Base-by-base conservation (phyloP, 2,329 filamentous ascomycete species). In the Pseudocercospora fuligena region DNA sequence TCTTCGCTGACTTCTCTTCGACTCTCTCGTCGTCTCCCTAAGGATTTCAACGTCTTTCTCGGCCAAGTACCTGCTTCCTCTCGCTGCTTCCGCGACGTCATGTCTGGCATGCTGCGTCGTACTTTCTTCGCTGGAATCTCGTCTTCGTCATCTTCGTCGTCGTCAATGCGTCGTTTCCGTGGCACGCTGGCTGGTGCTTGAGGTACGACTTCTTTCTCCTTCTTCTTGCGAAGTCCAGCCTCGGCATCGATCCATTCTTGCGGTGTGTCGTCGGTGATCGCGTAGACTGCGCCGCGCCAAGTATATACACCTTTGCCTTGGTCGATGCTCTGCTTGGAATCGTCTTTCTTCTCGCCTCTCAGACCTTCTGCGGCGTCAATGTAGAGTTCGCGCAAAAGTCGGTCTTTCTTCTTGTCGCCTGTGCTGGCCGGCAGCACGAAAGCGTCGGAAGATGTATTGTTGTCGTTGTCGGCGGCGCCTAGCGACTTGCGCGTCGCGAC, bases 231-330 rank as follows among this genome's bases (percentile, higher is more conserved):
- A 2, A 54, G 56, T 12, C 54, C 59, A 21, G 67, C 56, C n/a
- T 71, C 64, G 8, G 62, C 51, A 8, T 68, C 63, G 43, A 71
- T 68, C 69, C 69, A 71, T 58, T 70, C 69, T 29, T 63, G 56
- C 3, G 69, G 69, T 11, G 69, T 71, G 54, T 71, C 65, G 43
- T 61, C 63, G 33, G 68, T 68, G 33, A 70, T 66, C 29, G 51
- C 66, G 49, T 71, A 71, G 23, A 60, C 64, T 14, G 60, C 60
- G 56, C 69, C 69, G n/a, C 64, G 59, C 69, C 69, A 71, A 47
- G 61, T 47, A 57, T 71, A 71, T 1, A 64, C 60, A 16, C 53
- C 40, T 29, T 60, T 61, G 29, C n/a, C 29, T 43, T 27, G 19
- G 19, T 58, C 56, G 27, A 31, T 12, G 14, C 46, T 54, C 47